Percentiles rank a stretch among this genome's conserved stretches.
phyloP scores from a whole-genome alignment of 306 rosid species.

The Vigna hirtella region DNA sequence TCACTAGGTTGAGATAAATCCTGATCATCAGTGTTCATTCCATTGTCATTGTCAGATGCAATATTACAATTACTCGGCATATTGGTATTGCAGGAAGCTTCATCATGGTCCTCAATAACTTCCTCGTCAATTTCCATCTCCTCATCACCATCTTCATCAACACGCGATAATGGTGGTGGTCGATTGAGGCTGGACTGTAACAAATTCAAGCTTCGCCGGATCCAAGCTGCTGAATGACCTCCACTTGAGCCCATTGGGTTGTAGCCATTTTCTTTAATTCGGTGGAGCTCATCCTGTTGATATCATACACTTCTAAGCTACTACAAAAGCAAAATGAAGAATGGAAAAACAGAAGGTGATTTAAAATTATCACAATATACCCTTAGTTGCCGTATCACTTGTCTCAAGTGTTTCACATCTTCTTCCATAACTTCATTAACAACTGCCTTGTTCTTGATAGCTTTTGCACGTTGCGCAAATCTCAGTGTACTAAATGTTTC shows the following conservation, averaged over 20 bases:
- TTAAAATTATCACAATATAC: conserved; percentile 54
- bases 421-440: conserved; percentile 95
- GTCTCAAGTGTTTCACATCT: conserved; percentile 85
- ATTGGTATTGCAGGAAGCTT: conserved; percentile 33
- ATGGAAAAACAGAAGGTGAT: conserved; percentile 32
- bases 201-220: conserved; percentile 80
- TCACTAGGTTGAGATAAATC: conserved; percentile 41
- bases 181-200: conserved; percentile 73
- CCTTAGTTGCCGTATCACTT: conserved; percentile 93
- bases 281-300: conserved; percentile 89
- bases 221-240: conserved; percentile 92
- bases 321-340: conserved; percentile 39
- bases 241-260: conserved; percentile 66
- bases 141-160: conserved; percentile 90
- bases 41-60: conserved; percentile 46
- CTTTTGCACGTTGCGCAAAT: conserved; percentile 97
- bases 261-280: conserved; percentile 73
- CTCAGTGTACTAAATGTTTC: conserved; percentile 97
- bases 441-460: conserved; percentile 96
- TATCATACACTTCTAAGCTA: conserved; percentile 40
- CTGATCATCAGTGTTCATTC: conserved; percentile 46
- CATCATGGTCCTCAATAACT: conserved; percentile 63
- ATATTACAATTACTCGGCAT: conserved; percentile 34
- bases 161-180: conserved; percentile 54
- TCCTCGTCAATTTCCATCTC: conserved; percentile 99